Conservation (phyloP, 306 rosid genomes). For the Pachyrhizus erosus region DNA sequence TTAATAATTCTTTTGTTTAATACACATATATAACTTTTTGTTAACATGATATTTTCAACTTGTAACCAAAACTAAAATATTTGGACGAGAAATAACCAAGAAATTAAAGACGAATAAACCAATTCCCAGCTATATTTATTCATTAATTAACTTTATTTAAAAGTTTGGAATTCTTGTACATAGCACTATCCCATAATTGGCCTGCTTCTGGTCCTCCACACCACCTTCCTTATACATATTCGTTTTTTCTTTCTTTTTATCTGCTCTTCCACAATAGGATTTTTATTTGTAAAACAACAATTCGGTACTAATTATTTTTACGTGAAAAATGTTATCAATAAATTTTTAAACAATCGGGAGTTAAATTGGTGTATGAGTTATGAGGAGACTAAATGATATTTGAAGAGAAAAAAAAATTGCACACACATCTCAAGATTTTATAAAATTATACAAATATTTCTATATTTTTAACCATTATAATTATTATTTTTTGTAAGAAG, state of each 20-base stretch:
- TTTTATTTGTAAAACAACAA: constrained; percentile 11
- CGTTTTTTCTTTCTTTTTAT: neutral
- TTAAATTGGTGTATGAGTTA: neutral
- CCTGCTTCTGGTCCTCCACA: constrained; percentile 27
- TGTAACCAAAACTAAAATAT: neutral
- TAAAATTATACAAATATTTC: too few species aligned
- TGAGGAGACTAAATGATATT: neutral
- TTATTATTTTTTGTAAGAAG: too few species aligned
- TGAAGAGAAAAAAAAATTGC: neutral
- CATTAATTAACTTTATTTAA: neutral
- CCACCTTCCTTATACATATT: constrained; percentile 14
- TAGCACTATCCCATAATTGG: constrained; percentile 31
- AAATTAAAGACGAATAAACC: neutral
- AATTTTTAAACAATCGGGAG: neutral
- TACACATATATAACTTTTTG: neutral
- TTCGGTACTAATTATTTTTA: neutral
- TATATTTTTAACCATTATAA: too few species aligned
- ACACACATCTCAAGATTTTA: too few species aligned
- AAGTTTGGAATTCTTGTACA: neutral
- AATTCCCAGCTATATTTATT: neutral
- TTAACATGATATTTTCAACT: neutral
- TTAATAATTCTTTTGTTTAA: neutral
- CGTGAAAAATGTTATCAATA: neutral
- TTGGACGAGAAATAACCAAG: neutral
- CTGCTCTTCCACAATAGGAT: neutral